Evolutionary conservation across 2,329 filamentous ascomycete species (phyloP).

Genomic region (Hymenotorrendiella dingleyae): DNA sequence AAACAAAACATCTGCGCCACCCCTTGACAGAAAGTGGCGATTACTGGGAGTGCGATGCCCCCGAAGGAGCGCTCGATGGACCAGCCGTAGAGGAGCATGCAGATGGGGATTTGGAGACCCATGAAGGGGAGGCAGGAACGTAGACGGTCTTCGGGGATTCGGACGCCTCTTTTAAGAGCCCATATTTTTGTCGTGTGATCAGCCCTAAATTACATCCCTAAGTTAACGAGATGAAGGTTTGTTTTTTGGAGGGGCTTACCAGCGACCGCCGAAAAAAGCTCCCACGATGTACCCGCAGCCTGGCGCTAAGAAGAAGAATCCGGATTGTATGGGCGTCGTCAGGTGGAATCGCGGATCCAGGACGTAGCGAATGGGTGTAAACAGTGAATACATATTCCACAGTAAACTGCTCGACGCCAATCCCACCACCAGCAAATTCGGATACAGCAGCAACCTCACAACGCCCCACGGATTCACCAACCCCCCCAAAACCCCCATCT

Average conservation of each 20-base stretch:
- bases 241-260: too few species aligned
- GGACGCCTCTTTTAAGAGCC: constrained; percentile 53
- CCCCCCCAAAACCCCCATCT: too few species aligned
- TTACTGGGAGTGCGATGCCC: constrained; percentile 55
- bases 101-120: constrained; percentile 50
- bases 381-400: too few species aligned
- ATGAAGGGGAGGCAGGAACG: constrained; percentile 52
- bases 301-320: constrained; percentile 69
- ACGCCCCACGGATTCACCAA: too few species aligned
- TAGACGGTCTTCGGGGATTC: constrained; percentile 64
- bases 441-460: too few species aligned
- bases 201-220: too few species aligned
- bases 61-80: constrained; percentile 43
- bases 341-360: constrained; percentile 69
- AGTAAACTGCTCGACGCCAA: too few species aligned
- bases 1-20: constrained; percentile 71
- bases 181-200: constrained; percentile 61
- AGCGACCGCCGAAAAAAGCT: constrained; percentile 64
- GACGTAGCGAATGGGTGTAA: constrained; percentile 66
- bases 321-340: constrained; percentile 57
- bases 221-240: too few species aligned
- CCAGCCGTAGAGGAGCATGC: constrained; percentile 66
- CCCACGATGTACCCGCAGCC: constrained; percentile 64
- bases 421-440: too few species aligned
- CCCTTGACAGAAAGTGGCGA: constrained; percentile 69